Evolutionary conservation across 1,139 yeast species (phyloP).

Genomic region (Saccharomycopsis hybrid): DNA sequence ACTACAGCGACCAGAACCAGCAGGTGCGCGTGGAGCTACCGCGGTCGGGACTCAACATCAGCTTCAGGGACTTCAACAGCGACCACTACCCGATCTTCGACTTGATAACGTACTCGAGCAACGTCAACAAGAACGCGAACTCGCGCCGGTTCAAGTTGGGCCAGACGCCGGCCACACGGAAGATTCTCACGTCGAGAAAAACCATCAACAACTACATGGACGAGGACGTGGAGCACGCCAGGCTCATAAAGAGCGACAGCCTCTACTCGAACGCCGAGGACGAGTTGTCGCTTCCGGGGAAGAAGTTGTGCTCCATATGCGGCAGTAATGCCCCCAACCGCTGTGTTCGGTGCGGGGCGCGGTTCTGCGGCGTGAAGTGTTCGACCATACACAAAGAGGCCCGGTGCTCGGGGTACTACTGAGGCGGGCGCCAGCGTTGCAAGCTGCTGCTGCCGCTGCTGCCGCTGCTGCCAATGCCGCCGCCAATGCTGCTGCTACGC

Average conservation of each 20-base stretch:
- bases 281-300: constrained; percentile 27
- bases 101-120: constrained; percentile 20
- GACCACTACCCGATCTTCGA: constrained; percentile 21
- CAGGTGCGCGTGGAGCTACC: constrained; percentile 33
- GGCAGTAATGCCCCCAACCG: constrained; percentile 35
- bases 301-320: constrained; percentile 38
- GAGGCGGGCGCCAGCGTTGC: no score
- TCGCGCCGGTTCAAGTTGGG: constrained; percentile 24
- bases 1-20: constrained; percentile 34
- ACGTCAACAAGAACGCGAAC: constrained; percentile 25
- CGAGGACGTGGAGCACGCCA: constrained; percentile 29
- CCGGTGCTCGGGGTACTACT: constrained; percentile 30
- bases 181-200: constrained; percentile 34
- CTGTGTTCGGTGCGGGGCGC: constrained; percentile 34
- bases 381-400: constrained; percentile 36
- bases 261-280: constrained; percentile 18
- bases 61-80: constrained; percentile 22
- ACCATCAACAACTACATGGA: constrained; percentile 35
- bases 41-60: constrained; percentile 27
- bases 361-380: constrained; percentile 37
- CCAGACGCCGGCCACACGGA: constrained; percentile 28
- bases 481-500: no score
- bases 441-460: no score
- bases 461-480: no score
- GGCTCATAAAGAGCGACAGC: constrained; percentile 21